These are phyloP conservation scores for Scutellaria barbata DNA, from an alignment of 257 asterid species.

Conservation along the genomic window DNA sequence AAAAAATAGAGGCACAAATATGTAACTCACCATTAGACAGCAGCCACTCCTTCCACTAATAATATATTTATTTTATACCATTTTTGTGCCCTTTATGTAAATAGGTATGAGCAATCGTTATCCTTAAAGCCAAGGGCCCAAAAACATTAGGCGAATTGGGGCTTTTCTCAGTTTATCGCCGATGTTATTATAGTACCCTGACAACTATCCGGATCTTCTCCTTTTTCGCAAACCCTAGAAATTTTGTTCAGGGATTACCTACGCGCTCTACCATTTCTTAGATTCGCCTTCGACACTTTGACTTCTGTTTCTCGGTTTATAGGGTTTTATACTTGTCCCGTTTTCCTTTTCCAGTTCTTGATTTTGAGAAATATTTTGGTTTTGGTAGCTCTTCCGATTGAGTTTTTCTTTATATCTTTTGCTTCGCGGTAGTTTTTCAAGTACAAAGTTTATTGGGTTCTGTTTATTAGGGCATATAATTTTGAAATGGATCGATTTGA, in stretches of 20 bases:
- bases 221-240: constrained; percentile 48
- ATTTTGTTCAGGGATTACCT: constrained; percentile 37
- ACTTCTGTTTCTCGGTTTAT: constrained; percentile 26
- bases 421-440: constrained; percentile 30
- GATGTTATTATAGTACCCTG: constrained; percentile 31
- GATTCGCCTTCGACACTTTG: constrained; percentile 40
- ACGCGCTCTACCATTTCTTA: constrained; percentile 14
- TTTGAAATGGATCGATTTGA: constrained; percentile 71
- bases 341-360: constrained; percentile 24
- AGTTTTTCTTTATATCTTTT: not conserved
- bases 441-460: constrained; percentile 25
- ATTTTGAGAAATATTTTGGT: constrained; percentile 30
- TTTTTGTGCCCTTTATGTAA: not conserved
- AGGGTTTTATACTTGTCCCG: constrained; percentile 32
- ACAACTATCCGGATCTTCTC: constrained; percentile 39
- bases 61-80: not conserved
- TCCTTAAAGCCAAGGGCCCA: constrained; percentile 30
- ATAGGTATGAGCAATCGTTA: constrained; percentile 32
- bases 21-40: too few species aligned
- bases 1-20: too few species aligned
- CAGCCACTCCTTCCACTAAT: too few species aligned
- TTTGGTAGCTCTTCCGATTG: constrained; percentile 28
- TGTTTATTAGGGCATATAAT: constrained; percentile 31
- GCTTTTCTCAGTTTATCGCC: constrained; percentile 21
- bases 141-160: constrained; percentile 23